A percentile compares a stretch with the other conserved stretches of the same genome.
These are phyloP conservation scores for Dactylis glomerata DNA, from an alignment of 176 grass and related monocot genomes.

Conservation along the genomic window DNA sequence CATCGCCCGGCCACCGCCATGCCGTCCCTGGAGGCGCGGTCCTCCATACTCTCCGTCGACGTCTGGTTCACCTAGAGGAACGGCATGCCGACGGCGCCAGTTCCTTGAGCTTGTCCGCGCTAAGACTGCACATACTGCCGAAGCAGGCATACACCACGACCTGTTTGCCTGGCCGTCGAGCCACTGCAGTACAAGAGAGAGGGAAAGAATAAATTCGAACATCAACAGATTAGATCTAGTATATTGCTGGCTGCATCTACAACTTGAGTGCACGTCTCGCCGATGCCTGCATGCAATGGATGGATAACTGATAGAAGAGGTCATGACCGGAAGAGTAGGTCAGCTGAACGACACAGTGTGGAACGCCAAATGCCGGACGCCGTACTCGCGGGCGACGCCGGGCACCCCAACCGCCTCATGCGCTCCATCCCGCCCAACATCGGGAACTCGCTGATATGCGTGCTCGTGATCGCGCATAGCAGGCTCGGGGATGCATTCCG, in stretches of 20 bases:
- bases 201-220: too few species aligned
- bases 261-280: too few species aligned
- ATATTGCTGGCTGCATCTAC: too few species aligned
- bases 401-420: conserved; percentile 26
- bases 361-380: too few species aligned
- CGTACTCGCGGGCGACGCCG: too few species aligned
- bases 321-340: too few species aligned
- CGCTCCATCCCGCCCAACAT: conserved; percentile 22
- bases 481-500: too few species aligned
- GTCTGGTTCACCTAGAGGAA: conserved; percentile 45
- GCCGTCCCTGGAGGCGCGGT: conserved; percentile 16
- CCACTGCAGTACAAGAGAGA: too few species aligned
- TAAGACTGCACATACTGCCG: conserved; percentile 38
- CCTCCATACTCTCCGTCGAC: neutral
- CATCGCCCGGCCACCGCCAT: conserved; percentile 48
- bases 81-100: neutral
- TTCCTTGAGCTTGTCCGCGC: conserved; percentile 23
- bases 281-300: too few species aligned
- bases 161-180: conserved; percentile 15
- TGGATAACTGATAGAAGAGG: too few species aligned
- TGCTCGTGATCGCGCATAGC: conserved; percentile 11
- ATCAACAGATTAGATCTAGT: too few species aligned
- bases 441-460: conserved; percentile 18
- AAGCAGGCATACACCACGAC: conserved; percentile 66
- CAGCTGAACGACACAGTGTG: too few species aligned